Conservation (phyloP, 805 yeast genomes). For the Candida schatavii region DNA sequence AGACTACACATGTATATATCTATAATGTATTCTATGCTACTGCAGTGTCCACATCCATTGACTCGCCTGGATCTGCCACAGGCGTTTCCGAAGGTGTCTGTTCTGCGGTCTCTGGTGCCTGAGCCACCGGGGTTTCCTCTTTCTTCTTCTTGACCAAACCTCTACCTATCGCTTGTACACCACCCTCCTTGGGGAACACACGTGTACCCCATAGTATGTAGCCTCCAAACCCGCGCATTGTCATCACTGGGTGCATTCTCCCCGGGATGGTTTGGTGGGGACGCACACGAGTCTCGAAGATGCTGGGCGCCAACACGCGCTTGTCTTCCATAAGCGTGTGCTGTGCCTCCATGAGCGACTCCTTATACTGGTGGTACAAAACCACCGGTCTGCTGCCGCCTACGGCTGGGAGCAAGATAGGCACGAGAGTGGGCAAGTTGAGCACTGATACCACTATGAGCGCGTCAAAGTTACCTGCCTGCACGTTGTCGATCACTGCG, state of each 20-base stretch:
- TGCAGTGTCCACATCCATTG: too few relatives aligned
- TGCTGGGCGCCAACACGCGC: slow-evolving; percentile 76
- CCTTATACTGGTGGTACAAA: slow-evolving; percentile 78
- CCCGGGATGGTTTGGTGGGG: slow-evolving; percentile 93
- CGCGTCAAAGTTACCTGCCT: slow-evolving; percentile 64
- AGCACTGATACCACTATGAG: slow-evolving; percentile 72
- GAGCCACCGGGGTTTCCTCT: slow-evolving; percentile 17
- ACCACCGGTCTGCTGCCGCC: slow-evolving; percentile 89
- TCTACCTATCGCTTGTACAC: slow-evolving; percentile 67
- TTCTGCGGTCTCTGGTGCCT: neutral
- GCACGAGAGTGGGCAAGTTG: slow-evolving; percentile 62
- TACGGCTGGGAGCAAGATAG: slow-evolving; percentile 57
- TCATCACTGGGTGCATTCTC: slow-evolving; percentile 92
- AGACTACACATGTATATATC: too few relatives aligned
- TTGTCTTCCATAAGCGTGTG: slow-evolving; percentile 64
- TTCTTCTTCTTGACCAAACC: slow-evolving; percentile 45
- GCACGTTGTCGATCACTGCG: slow-evolving; percentile 49
- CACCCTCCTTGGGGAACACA: slow-evolving; percentile 64
- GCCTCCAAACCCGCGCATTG: slow-evolving; percentile 91
- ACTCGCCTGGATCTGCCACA: too few relatives aligned
- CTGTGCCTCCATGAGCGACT: slow-evolving; percentile 70
- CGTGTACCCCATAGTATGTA: slow-evolving; percentile 74
- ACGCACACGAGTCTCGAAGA: slow-evolving; percentile 78
- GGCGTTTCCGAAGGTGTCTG: slow-evolving; percentile 6
- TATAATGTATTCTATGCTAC: neutral